Percentiles rank a stretch among this genome's conserved stretches.
These are phyloP conservation scores for Paramecium sonneborni DNA, from an alignment of 73 alveolate species.

Conservation along the genomic window DNA sequence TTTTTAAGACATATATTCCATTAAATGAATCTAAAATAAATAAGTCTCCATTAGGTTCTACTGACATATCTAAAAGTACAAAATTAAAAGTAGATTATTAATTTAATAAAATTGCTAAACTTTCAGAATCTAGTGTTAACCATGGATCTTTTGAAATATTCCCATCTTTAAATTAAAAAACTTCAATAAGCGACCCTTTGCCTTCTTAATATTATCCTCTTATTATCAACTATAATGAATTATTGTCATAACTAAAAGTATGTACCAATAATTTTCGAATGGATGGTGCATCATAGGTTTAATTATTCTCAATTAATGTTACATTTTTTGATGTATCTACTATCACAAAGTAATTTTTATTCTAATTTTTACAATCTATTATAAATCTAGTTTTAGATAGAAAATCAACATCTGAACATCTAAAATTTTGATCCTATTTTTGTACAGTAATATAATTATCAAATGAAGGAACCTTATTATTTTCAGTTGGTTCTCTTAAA, in stretches of 20 bases:
- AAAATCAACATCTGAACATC: conserved; percentile 14
- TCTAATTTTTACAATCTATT: background rate
- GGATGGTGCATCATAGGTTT: background rate
- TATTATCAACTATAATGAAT: background rate
- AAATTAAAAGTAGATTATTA: background rate
- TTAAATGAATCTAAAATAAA: conserved; percentile 11
- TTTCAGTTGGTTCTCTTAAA: background rate
- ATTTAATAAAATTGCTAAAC: background rate
- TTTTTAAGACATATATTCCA: conserved; percentile 7
- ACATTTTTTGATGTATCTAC: background rate
- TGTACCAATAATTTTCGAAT: background rate
- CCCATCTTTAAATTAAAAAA: background rate
- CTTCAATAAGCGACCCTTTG: background rate
- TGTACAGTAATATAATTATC: background rate
- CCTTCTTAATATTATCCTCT: background rate
- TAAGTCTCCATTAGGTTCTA: conserved; percentile 23
- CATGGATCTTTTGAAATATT: background rate
- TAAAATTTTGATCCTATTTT: background rate
- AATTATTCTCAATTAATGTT: background rate
- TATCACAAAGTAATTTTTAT: background rate
- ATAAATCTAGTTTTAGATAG: background rate
- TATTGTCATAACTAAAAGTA: background rate
- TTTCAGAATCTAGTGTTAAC: background rate
- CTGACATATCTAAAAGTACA: background rate
- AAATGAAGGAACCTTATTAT: background rate